Conservation (phyloP, 164 flowering plant genomes). For the Stephania japonica region DNA sequence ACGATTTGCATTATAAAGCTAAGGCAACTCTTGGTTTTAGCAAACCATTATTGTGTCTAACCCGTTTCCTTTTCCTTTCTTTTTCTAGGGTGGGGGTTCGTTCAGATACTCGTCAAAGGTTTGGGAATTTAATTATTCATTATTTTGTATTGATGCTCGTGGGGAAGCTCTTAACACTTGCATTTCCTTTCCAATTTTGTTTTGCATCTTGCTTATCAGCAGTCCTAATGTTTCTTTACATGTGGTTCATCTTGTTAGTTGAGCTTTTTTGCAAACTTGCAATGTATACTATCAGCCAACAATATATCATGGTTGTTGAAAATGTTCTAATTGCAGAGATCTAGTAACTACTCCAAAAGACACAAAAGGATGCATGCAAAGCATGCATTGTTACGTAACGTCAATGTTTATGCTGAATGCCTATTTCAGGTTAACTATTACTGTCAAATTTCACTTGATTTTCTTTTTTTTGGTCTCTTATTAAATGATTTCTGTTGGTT, state of each 20-base stretch:
- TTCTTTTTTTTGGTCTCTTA: background rate
- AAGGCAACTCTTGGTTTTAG: background rate
- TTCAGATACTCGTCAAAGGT: constrained; percentile 24
- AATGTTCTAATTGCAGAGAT: constrained; percentile 34
- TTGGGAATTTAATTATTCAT: background rate
- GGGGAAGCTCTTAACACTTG: background rate
- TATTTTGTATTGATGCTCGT: background rate
- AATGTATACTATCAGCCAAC: background rate
- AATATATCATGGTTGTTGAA: background rate
- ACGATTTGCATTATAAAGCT: background rate
- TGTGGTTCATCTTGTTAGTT: background rate
- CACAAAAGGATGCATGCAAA: constrained; percentile 34
- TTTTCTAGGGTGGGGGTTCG: constrained; percentile 26
- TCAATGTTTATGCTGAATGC: constrained; percentile 54
- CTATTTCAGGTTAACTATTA: constrained; percentile 50
- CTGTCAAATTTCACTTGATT: background rate
- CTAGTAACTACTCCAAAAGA: constrained; percentile 30
- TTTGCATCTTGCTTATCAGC: background rate
- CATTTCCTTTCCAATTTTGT: background rate
- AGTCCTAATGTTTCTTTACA: background rate
- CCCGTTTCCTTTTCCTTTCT: background rate
- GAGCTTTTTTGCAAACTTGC: background rate
- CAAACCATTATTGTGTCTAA: background rate
- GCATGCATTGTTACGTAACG: constrained; percentile 47
- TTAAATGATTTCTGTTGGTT: background rate